Evolutionary conservation across 2,329 filamentous ascomycete species (phyloP), one percentile per base, ranked within the genome.

Genomic region (Calonectria fujianensis): DNA sequence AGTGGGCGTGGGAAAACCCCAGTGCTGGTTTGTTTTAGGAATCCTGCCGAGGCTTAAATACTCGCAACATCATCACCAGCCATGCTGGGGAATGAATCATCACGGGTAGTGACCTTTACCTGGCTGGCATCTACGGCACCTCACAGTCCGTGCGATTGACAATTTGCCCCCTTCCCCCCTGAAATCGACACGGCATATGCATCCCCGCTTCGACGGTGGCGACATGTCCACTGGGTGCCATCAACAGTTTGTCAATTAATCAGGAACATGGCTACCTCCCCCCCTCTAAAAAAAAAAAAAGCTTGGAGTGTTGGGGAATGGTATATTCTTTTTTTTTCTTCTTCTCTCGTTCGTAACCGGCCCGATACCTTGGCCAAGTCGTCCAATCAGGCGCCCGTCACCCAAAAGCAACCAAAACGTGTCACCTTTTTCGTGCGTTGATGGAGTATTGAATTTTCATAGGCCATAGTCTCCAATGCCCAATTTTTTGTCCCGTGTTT

Each of bases 91-190:
- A 24, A 24, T 24, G 8, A 20, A 18, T 41, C 57, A 61, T 61
- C 35, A 39, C 57, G 57, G 35, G 31, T 61, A 35, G 57, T 61
- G 57, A 61, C 57, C n/a, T 61, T 27, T 37, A 3, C n/a, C 37
- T 6, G 41, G 57, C 41, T 6, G 41, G 57, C 41, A 41, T 16
- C 7, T 29, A 29, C 39, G 24, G 24, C 37, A 14, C n/a, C 14
- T 9, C 37, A 14, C 14, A 20, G 57, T 41, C 57, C 57, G 57
- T 63, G 57, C 57, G 13, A 63, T 63, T 29, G 11, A 37, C 14
- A 63, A 63, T 63, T 63, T 45, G 57, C 57, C 57, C 27, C 57
- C 57, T 10, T 20, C n/a, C 48, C 48, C 51, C 52, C 57, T 27
- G 39, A 29, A 41, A 41, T 20, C 35, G 57, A 5, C 57, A 41